Conservation (phyloP, 2,329 filamentous ascomycete genomes). For the Paradendryphiella salina region DNA sequence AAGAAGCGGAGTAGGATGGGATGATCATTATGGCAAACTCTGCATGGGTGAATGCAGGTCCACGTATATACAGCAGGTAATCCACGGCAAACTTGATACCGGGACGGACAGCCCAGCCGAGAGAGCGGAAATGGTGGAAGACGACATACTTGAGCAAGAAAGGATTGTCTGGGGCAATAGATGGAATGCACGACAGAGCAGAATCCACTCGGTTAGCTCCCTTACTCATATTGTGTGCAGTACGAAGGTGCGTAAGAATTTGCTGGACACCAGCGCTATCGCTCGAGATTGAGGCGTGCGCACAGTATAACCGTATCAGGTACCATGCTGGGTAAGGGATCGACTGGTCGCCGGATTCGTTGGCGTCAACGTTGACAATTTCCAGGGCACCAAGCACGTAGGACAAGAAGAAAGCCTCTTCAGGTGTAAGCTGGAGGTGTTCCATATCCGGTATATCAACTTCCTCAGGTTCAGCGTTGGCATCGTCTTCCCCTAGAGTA, state of each 20-base stretch:
- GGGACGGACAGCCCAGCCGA: slow-evolving; percentile 91
- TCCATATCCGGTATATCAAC: slow-evolving; percentile 59
- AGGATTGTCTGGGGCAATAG: slow-evolving; percentile 72
- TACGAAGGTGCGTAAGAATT: slow-evolving; percentile 13
- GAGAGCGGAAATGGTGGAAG: slow-evolving; percentile 93
- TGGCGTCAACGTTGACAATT: slow-evolving; percentile 57
- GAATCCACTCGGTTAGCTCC: slow-evolving; percentile 10
- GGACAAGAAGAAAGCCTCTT: slow-evolving; percentile 88
- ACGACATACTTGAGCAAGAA: slow-evolving; percentile 87
- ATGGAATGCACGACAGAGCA: slow-evolving; percentile 11
- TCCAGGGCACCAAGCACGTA: slow-evolving; percentile 77
- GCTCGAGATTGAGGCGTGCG: slow-evolving; percentile 66
- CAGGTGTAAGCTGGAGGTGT: slow-evolving; percentile 86
- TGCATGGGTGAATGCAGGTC: slow-evolving; percentile 91
- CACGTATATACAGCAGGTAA: slow-evolving; percentile 90
- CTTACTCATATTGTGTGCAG: slow-evolving; percentile 20
- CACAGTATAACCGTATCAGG: slow-evolving; percentile 62
- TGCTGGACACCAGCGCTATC: slow-evolving; percentile 14
- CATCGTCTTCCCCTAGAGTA: slow-evolving; percentile 9
- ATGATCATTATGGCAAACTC: slow-evolving; percentile 87
- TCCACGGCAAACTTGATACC: slow-evolving; percentile 96
- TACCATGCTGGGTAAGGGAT: slow-evolving; percentile 44
- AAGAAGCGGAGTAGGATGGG: slow-evolving; percentile 74
- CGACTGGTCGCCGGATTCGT: slow-evolving; percentile 46
- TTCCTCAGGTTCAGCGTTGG: slow-evolving; percentile 5